Base-by-base conservation (phyloP, 2,329 filamentous ascomycete species). In the Ophiognomonia clavigignenti-juglandacearum region DNA sequence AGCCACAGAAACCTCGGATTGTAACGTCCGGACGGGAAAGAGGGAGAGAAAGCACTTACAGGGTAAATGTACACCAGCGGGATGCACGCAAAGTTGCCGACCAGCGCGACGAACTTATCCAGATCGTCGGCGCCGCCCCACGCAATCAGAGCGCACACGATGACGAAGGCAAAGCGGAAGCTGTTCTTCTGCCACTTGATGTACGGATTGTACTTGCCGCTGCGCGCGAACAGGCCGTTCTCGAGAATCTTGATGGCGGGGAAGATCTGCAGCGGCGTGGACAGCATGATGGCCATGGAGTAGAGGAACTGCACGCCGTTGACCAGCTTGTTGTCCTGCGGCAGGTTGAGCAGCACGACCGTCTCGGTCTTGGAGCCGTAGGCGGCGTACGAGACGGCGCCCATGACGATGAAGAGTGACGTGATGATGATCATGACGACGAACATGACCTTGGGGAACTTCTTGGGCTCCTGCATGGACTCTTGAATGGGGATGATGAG, bases 151-250 rank as follows among this genome's bases (percentile, higher is more conserved):
- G 91, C 87, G 61, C 93, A 97, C 20, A 93, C 67, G 59, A 88
- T 80, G 42, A 97, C 93, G 53, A 96, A 82, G 61, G 92, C 84
- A 74, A 97, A 98, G 45, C 93, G 85, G 73, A 96, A 98, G 27
- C 86, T 73, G 58, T 98, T 98, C 82, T 98, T 98, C 76, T 97
- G 88, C 93, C 93, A 98, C 73, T 98, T 98, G 74, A 98, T 95
- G 62, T 88, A 93, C 1, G 90, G 91, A 63, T 97, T 96, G 71
- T 96, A 96, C 69, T 98, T 98, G 57, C 93, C 91, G 53, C 90
- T 96, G 61, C 86, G 79, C 20, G 88, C 95, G 66, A 97, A 98
- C 6, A 97, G 75, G 56, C 90, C 89, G 58, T 95, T 96, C 68
- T 95, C 91, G 27, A 88, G 89, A 60, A 98, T 98, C 61, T 92